A percentile compares a stretch with the other conserved stretches of the same genome.
Evolutionary conservation across 306 rosid genomes (phyloP).

Genomic region (Lathyrus oleraceus): DNA sequence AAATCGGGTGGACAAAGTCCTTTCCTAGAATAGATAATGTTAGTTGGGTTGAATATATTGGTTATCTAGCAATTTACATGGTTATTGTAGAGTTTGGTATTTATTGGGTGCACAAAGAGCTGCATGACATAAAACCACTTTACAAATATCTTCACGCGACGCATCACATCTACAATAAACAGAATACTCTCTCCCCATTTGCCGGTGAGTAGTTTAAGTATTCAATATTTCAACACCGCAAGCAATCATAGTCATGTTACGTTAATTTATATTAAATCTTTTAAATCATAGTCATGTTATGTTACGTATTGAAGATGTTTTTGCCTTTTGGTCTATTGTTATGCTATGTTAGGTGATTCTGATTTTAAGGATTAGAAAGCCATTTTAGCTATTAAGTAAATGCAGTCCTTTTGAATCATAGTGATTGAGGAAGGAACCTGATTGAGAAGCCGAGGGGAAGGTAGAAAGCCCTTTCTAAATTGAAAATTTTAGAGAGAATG

Average conservation of each 20-base stretch:
- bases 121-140: conserved; percentile 93
- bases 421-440: not conserved
- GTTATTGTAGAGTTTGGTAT: conserved; percentile 78
- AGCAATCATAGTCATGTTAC: not conserved
- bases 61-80: conserved; percentile 58
- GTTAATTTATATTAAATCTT: not conserved
- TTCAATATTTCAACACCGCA: conserved; percentile 18
- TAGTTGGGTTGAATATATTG: conserved; percentile 58
- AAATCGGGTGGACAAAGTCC: conserved; percentile 78
- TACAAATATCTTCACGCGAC: conserved; percentile 89
- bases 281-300: not conserved
- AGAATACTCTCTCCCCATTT: conserved; percentile 91
- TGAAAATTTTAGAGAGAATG: too few relatives aligned
- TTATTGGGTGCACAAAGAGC: conserved; percentile 92
- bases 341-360: conserved; percentile 7
- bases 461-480: too few relatives aligned
- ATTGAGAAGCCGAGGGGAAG: not conserved
- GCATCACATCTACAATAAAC: conserved; percentile 93
- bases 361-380: conserved; percentile 11
- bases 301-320: not conserved
- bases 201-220: conserved; percentile 66
- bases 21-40: conserved; percentile 64
- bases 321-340: not conserved
- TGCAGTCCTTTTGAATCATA: conserved; percentile 10
- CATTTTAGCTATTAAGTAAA: conserved; percentile 16